Base-by-base conservation (phyloP, 2,329 filamentous ascomycete species). In the Sporothrix variecibatus region DNA sequence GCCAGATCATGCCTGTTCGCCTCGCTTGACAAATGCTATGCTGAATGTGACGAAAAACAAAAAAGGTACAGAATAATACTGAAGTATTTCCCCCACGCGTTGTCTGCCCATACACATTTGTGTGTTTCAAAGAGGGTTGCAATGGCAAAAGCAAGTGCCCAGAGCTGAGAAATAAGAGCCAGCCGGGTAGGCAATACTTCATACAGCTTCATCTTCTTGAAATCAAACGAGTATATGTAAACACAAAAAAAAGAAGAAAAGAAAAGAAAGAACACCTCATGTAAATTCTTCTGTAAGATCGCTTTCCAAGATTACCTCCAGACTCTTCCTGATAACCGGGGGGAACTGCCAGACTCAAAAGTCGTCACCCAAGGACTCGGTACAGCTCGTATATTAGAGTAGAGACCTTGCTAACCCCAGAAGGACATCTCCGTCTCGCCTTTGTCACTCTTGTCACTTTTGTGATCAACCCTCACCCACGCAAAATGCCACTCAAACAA, bases 21-120 rank as follows among this genome's bases (percentile, higher is more conserved):
- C 60, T 40, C 60, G 60, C 60, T 40, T 40, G 60, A 64, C 20
- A 26, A 64, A 40, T 64, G 60, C 34, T 9, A 64, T 43, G 60
- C 15, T 64, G 60, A 40, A 64, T 64, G 34, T 23, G 20, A n/a
- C 31, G 11, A 8, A 40, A 5, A 23, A 23, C n/a, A 56, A 26
- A 12, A 56, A 28, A 56, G 23, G 51, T 56, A 56, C 51, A 26
- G 23, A 8, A 56, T 56, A 56, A 15, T n/a, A 51, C 15, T 7
- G 5, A 51, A 17, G 46, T 51, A 17, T 49, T 26, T 56, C 26
- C 53, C 53, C 26, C 53, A 58, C 53, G 53, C 53, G 12, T 17
- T 58, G 53, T 26, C 5, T 58, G 12, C 15, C 53, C 53, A 58
- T 5, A 53, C 51, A 17, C n/a, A 23, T 20, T 7, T 20, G 6